These are phyloP conservation scores for Fusarium sp. DNA, from an alignment of 2,329 filamentous ascomycete genomes.

Conservation along the genomic window DNA sequence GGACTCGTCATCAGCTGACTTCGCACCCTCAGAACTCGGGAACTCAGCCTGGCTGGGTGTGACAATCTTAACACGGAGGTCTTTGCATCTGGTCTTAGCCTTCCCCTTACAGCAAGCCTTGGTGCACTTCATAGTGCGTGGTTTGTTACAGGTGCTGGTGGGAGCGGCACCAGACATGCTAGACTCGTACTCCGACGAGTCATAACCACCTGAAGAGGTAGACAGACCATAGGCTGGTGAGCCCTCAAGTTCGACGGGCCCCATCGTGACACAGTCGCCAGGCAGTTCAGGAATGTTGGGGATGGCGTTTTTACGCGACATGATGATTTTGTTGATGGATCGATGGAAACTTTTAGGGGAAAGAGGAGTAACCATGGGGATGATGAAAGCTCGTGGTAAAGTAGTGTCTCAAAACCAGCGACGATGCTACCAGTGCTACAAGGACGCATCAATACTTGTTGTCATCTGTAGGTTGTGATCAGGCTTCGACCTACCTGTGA, in stretches of 20 bases:
- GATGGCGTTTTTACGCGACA: background rate
- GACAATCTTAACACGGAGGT: background rate
- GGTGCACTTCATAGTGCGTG: background rate
- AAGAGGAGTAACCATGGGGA: conserved; percentile 9
- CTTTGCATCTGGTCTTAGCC: background rate
- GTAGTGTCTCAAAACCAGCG: background rate
- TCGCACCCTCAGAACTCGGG: background rate
- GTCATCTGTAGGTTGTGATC: background rate
- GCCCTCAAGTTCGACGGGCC: background rate
- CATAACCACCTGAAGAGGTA: conserved; percentile 4
- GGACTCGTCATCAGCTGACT: background rate
- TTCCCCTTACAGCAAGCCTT: background rate
- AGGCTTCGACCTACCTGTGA: background rate
- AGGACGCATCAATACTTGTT: background rate
- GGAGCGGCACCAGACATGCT: background rate
- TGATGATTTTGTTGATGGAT: conserved; percentile 3
- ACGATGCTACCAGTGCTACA: background rate
- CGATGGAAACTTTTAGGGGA: conserved; percentile 19
- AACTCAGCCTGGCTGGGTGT: conserved; percentile 6
- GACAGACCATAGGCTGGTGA: background rate
- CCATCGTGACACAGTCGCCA: background rate
- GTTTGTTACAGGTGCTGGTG: background rate
- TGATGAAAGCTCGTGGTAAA: background rate
- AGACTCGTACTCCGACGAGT: background rate
- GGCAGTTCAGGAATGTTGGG: background rate